A percentile compares a stretch with the other conserved stretches of the same genome.
Conservation (phyloP, 228 moss, liverwort and hornwort genomes). For the Sphagnum magellanicum region DNA sequence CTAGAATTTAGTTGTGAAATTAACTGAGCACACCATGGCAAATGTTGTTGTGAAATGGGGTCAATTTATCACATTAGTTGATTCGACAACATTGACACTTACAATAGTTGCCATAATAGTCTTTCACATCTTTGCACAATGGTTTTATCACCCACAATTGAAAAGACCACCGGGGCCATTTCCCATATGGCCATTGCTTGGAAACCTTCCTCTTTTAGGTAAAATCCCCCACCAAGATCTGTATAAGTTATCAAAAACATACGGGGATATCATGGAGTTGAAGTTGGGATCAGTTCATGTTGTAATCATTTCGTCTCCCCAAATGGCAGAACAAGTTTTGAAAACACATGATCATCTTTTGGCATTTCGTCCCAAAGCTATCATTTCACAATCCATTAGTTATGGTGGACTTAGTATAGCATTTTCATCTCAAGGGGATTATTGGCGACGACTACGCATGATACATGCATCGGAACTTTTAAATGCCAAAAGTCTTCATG, state of each 20-base stretch:
- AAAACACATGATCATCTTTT: slow-evolving; percentile 23
- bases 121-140: too few relatives aligned
- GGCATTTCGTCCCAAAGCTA: slow-evolving; percentile 19
- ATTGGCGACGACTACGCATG: slow-evolving; percentile 36
- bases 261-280: slow-evolving; percentile 31
- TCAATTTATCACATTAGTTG: too few relatives aligned
- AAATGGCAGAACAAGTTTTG: slow-evolving; percentile 11
- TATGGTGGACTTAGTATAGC: slow-evolving; percentile 27
- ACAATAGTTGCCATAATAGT: too few relatives aligned
- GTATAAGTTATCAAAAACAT: slow-evolving; percentile 5
- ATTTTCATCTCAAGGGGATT: slow-evolving; percentile 25
- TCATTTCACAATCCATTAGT: slow-evolving; percentile 8
- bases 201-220: slow-evolving; percentile 26
- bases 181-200: slow-evolving; percentile 14
- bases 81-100: too few relatives aligned
- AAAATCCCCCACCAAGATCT: slow-evolving; percentile 16
- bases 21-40: too few relatives aligned
- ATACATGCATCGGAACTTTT: slow-evolving; percentile 27
- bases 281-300: slow-evolving; percentile 21
- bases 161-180: not conserved
- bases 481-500: slow-evolving; percentile 13
- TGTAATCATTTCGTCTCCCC: slow-evolving; percentile 26
- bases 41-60: too few relatives aligned
- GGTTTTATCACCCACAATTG: too few relatives aligned
- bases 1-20: too few relatives aligned